Evolutionary conservation across 495 filamentous ascomycete species (phyloP).

Genomic region (Daldinia childiae): DNA sequence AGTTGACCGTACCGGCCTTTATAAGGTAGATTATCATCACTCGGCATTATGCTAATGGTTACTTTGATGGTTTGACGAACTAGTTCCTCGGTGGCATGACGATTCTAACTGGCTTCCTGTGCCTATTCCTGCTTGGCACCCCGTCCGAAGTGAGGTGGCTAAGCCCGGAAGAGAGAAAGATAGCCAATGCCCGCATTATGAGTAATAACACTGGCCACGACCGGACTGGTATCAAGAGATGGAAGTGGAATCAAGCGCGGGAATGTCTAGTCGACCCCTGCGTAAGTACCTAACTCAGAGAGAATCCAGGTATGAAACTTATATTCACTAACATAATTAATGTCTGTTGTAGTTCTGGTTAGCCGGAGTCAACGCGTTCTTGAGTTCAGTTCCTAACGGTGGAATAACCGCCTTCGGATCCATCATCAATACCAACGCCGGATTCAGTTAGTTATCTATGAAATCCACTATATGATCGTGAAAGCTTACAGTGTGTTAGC

Average conservation of each 20-base stretch:
- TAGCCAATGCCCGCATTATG: conserved; percentile 48
- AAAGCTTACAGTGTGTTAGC: conserved; percentile 13
- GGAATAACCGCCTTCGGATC: conserved; percentile 61
- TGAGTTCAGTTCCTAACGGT: conserved; percentile 61
- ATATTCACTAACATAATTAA: background rate
- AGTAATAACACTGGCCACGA: conserved; percentile 48
- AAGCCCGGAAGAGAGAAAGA: conserved; percentile 49
- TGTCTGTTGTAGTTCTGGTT: conserved; percentile 49
- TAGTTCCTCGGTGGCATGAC: conserved; percentile 49
- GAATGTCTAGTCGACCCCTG: conserved; percentile 50
- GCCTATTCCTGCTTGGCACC: conserved; percentile 49
- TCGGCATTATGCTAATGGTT: background rate
- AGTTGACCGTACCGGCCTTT: background rate
- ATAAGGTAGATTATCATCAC: background rate
- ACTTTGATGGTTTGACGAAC: background rate
- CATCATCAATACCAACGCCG: conserved; percentile 59
- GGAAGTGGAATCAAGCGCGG: conserved; percentile 49
- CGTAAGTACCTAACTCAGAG: conserved; percentile 14
- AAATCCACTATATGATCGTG: background rate
- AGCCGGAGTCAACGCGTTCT: conserved; percentile 55
- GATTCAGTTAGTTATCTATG: conserved; percentile 43
- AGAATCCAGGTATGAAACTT: background rate
- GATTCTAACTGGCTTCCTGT: conserved; percentile 42
- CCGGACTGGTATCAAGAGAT: conserved; percentile 46
- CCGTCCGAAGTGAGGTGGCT: conserved; percentile 51